Evolutionary conservation across 2,329 filamentous ascomycete species (phyloP), one percentile per base, ranked within the genome.

Genomic region (Alternaria sp.): DNA sequence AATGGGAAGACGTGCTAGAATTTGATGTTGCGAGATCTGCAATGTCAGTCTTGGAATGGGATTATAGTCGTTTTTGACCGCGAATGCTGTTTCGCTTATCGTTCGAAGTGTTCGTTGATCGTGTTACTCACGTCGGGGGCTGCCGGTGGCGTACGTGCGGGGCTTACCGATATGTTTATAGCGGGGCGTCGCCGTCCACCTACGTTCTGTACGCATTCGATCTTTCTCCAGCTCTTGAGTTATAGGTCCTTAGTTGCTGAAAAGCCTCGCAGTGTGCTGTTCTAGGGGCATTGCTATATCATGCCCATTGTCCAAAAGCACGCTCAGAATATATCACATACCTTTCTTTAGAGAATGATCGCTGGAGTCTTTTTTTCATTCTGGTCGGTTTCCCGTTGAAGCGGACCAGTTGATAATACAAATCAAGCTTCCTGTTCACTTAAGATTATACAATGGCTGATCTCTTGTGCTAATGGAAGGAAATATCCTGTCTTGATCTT

Each of bases 71-170:
- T 3, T 25, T 50, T 28, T 12, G 45, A 14, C 10, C 12, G 11
- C 3, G 25, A 22, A 9, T 22, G 14, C 22, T 53, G 27, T 2
- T 30, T 32, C 20, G 20, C 16, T 36, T 34, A 20, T 41, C 34
- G 16, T 36, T 18, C 12, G 8, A 7, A 16, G n/a, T 0, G 16
- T 22, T 16, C 4, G 2, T 25, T 16, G 38, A 44, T 14, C 4
- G n/a, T 18, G 5, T 54, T 32, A 5, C 16, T 50, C 46, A 32
- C 28, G 22, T 52, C 53, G 58, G 53, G 27, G 53, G 34, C 54
- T 20, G 48, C 54, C 58, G 58, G n/a, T 57, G 49, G 46, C 22
- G 41, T 32, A 40, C 9, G 32, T 22, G 58, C 58, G 58, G 58
- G 58, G 53, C 27, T 16, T 41, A 16, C 58, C 58, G 58, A 60